phyloP scores from a whole-genome alignment of 345 rosid genomes.

The Heritiera littoralis region DNA sequence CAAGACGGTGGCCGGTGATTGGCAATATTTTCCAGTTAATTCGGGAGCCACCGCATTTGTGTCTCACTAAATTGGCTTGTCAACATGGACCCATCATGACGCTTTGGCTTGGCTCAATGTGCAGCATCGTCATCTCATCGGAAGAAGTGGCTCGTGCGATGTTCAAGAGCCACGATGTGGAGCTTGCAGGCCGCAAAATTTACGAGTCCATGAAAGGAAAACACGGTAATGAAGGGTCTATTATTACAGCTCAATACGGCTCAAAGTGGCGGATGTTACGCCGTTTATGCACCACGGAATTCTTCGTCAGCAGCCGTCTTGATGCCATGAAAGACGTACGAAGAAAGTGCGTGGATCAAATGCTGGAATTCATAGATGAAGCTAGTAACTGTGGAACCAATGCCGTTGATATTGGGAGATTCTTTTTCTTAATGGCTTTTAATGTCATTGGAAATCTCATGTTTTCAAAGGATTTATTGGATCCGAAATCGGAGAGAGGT shows the following conservation, averaged over 20 bases:
- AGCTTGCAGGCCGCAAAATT: constrained; percentile 70
- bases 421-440: constrained; percentile 68
- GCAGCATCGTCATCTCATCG: constrained; percentile 72
- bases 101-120: constrained; percentile 72
- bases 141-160: constrained; percentile 62
- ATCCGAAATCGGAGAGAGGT: constrained; percentile 56
- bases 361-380: constrained; percentile 51
- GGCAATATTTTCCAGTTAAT: constrained; percentile 67
- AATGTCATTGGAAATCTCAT: constrained; percentile 71
- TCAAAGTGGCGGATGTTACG: constrained; percentile 74
- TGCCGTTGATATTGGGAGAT: constrained; percentile 57
- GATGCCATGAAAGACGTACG: constrained; percentile 55
- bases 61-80: constrained; percentile 46
- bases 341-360: constrained; percentile 45
- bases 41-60: constrained; percentile 46
- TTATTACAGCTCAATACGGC: constrained; percentile 79
- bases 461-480: constrained; percentile 69
- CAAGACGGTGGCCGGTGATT: constrained; percentile 56
- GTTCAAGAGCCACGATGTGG: constrained; percentile 73
- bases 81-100: constrained; percentile 74
- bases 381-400: constrained; percentile 45
- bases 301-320: constrained; percentile 62
- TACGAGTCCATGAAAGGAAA: constrained; percentile 78
- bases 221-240: constrained; percentile 54
- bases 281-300: constrained; percentile 62